These are phyloP conservation scores for Suillus subaureus DNA, from an alignment of 768 basidiomycete species.

Conservation along the genomic window DNA sequence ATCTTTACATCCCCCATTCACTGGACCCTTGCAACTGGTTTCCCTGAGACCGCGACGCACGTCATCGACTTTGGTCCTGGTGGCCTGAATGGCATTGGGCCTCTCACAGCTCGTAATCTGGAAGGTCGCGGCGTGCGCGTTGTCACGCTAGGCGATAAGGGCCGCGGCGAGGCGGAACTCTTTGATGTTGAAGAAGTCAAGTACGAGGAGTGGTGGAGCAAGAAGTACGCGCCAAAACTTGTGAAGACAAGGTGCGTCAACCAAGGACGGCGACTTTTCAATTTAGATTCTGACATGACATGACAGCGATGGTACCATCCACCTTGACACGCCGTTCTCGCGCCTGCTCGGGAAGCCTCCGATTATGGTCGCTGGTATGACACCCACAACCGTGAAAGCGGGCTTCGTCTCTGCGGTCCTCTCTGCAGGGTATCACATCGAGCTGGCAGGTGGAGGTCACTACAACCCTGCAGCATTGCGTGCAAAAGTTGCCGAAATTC, in stretches of 20 bases:
- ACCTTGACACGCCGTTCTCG: slow-evolving; percentile 96
- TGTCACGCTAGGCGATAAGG: slow-evolving; percentile 88
- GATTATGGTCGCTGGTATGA: slow-evolving; percentile 99
- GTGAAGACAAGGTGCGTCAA: slow-evolving; percentile 81
- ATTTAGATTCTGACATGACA: slow-evolving; percentile 7
- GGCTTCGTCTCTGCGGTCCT: slow-evolving; percentile 94
- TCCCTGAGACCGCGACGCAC: slow-evolving; percentile 91
- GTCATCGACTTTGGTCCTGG: slow-evolving; percentile 97
- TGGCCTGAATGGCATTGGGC: slow-evolving; percentile 90
- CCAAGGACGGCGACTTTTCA: slow-evolving; percentile 8
- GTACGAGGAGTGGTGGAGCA: slow-evolving; percentile 89
- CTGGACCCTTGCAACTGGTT: slow-evolving; percentile 88
- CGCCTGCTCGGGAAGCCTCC: slow-evolving; percentile 95
- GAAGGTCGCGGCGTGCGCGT: slow-evolving; percentile 94
- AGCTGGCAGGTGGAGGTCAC: slow-evolving; percentile 97
- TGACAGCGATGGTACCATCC: slow-evolving; percentile 82
- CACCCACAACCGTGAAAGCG: slow-evolving; percentile 92
- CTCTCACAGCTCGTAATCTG: slow-evolving; percentile 85
- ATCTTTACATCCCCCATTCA: slow-evolving; percentile 92
- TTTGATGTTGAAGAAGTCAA: slow-evolving; percentile 67
- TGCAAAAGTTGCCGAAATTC: slow-evolving; percentile 90
- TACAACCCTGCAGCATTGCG: slow-evolving; percentile 91
- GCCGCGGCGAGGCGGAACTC: slow-evolving; percentile 85
- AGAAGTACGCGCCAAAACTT: slow-evolving; percentile 81
- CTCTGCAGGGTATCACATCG: slow-evolving; percentile 93